These are phyloP conservation scores for Leucosporidium creatinivorum DNA, from an alignment of 768 basidiomycete genomes.

Conservation along the genomic window DNA sequence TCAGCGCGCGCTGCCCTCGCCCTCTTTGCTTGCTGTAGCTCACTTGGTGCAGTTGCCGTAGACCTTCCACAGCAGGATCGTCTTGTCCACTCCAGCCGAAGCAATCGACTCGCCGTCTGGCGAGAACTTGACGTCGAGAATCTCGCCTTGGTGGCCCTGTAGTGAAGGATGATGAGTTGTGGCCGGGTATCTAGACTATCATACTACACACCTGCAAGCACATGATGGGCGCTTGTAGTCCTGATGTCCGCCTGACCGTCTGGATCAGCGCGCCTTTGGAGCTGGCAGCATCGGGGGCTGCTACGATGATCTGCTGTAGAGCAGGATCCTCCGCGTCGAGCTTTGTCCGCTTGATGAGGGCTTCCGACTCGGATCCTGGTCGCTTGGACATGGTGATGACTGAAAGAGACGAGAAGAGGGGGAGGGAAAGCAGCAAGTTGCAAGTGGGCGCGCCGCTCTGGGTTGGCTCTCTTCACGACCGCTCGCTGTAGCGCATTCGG, in stretches of 20 bases:
- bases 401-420: not conserved
- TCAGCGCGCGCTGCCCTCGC: not conserved
- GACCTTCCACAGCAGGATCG: slow-evolving; percentile 57
- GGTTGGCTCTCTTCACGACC: too few species aligned
- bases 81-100: slow-evolving; percentile 80
- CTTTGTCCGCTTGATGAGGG: slow-evolving; percentile 34
- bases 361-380: slow-evolving; percentile 2
- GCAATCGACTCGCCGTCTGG: slow-evolving; percentile 90
- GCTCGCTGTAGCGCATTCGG: too few species aligned
- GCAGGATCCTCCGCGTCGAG: slow-evolving; percentile 36
- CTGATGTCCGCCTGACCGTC: slow-evolving; percentile 83
- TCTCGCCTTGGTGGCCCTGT: slow-evolving; percentile 58
- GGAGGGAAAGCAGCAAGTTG: too few species aligned
- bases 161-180: not conserved
- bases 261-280: slow-evolving; percentile 41
- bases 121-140: slow-evolving; percentile 85
- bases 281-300: slow-evolving; percentile 41
- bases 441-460: too few species aligned
- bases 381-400: slow-evolving; percentile 17
- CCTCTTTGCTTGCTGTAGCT: not conserved
- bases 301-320: slow-evolving; percentile 42
- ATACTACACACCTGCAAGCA: slow-evolving; percentile 70
- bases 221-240: slow-evolving; percentile 86
- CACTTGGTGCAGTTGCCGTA: slow-evolving; percentile 34
- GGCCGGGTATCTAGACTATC: not conserved